Percentiles rank a stretch among this genome's conserved stretches.
Conservation (phyloP, 2,329 filamentous ascomycete genomes). For the Claviceps humidiphila region DNA sequence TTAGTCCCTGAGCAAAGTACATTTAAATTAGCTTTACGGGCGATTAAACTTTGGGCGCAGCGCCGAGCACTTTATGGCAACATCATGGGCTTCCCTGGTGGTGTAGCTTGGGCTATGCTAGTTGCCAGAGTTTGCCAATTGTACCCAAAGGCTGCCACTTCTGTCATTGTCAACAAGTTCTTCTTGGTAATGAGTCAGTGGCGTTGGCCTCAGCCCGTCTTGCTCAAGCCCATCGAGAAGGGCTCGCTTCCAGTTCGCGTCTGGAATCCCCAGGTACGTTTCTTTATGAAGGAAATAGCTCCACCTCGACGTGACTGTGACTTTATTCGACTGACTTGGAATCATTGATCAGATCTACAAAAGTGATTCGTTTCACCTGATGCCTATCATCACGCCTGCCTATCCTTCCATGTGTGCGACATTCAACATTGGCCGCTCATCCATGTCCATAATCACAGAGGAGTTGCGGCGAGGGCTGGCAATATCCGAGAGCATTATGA, state of each 20-base stretch:
- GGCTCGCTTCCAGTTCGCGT: slow-evolving; percentile 70
- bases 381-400: slow-evolving; percentile 96
- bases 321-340: slow-evolving; percentile 5
- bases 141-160: slow-evolving; percentile 82
- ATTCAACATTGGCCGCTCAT: slow-evolving; percentile 82
- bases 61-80: slow-evolving; percentile 88
- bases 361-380: slow-evolving; percentile 72
- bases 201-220: slow-evolving; percentile 88
- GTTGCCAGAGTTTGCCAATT: slow-evolving; percentile 92
- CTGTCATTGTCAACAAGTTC: slow-evolving; percentile 84
- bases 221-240: slow-evolving; percentile 78
- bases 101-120: slow-evolving; percentile 96
- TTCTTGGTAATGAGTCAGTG: slow-evolving; percentile 84
- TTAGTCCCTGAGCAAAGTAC: slow-evolving; percentile 81
- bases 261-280: slow-evolving; percentile 75
- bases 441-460: slow-evolving; percentile 67
- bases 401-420: slow-evolving; percentile 98
- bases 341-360: slow-evolving; percentile 50
- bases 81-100: slow-evolving; percentile 90
- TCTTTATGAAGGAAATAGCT: neutral
- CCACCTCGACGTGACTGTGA: neutral
- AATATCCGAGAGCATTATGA: slow-evolving; percentile 68
- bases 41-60: slow-evolving; percentile 94
- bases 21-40: slow-evolving; percentile 77
- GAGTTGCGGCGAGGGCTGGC: slow-evolving; percentile 69